These are phyloP conservation scores for Wickerhamomyces bovis DNA, from an alignment of 805 yeast genomes.

Conservation along the genomic window DNA sequence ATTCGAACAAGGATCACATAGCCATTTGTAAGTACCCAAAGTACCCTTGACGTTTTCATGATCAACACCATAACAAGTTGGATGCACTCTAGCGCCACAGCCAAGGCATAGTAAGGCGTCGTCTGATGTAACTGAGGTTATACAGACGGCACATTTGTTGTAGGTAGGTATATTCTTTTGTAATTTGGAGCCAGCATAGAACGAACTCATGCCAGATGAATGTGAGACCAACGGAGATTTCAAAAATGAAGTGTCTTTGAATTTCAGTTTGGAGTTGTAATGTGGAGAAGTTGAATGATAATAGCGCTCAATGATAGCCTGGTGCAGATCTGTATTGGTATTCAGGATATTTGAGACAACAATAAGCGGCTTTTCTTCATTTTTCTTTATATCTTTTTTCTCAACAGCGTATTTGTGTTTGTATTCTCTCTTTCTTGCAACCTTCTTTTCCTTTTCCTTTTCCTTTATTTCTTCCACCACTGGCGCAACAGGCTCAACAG, in stretches of 20 bases:
- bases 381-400: conserved; percentile 7
- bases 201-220: background rate
- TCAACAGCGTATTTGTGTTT: conserved; percentile 2
- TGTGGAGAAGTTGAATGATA: conserved; percentile 11
- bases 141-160: conserved; percentile 55
- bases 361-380: conserved; percentile 5
- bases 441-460: conserved; percentile 2
- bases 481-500: conserved; percentile 5
- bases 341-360: conserved; percentile 5
- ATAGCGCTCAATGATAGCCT: conserved; percentile 12
- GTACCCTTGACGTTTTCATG: conserved; percentile 12
- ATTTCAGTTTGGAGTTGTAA: conserved; percentile 14
- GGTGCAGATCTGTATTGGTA: conserved; percentile 3
- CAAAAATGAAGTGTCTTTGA: conserved; percentile 8
- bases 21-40: conserved; percentile 46
- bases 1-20: conserved; percentile 75
- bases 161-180: background rate
- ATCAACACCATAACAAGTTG: conserved; percentile 57
- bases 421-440: background rate
- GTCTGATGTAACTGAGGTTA: conserved; percentile 29
- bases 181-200: background rate
- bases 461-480: background rate
- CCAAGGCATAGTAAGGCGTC: conserved; percentile 49
- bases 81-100: conserved; percentile 70
- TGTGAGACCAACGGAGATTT: conserved; percentile 1